These are phyloP conservation scores for Brasenia schreberi DNA, from an alignment of 164 flowering plant species.

Conservation along the genomic window DNA sequence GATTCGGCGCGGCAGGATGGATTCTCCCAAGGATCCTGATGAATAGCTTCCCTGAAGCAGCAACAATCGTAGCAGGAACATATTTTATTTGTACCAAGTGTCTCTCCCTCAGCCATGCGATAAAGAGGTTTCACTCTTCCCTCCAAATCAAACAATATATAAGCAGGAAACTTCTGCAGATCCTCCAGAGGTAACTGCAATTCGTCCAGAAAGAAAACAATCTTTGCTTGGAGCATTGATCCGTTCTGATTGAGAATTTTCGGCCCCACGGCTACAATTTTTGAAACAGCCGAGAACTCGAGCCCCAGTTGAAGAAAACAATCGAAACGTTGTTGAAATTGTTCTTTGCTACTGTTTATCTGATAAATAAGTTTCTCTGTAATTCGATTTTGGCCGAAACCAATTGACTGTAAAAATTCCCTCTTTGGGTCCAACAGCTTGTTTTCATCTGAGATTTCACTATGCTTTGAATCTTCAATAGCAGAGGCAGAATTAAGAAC, in stretches of 20 bases:
- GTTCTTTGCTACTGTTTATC: constrained; percentile 28
- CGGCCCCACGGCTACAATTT: constrained; percentile 25
- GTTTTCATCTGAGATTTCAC: neutral
- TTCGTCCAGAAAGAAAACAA: constrained; percentile 31
- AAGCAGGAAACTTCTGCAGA: constrained; percentile 41
- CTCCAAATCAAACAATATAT: constrained; percentile 45
- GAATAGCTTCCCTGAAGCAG: constrained; percentile 41
- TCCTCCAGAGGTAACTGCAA: constrained; percentile 28
- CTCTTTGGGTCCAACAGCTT: constrained; percentile 18
- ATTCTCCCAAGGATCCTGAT: constrained; percentile 28
- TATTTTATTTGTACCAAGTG: constrained; percentile 24
- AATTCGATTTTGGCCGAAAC: constrained; percentile 50
- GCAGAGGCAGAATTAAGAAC: constrained; percentile 7
- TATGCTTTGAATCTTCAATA: neutral
- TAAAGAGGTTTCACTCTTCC: constrained; percentile 49
- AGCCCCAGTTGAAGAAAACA: constrained; percentile 33
- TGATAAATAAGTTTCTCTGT: constrained; percentile 27
- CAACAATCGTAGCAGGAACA: constrained; percentile 38
- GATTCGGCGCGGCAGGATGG: constrained; percentile 54
- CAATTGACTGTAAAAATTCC: constrained; percentile 42
- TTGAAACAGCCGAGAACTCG: constrained; percentile 36
- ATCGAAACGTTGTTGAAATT: constrained; percentile 45
- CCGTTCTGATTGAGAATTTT: constrained; percentile 43
- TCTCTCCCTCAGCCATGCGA: constrained; percentile 38
- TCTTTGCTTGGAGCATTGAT: constrained; percentile 26